phyloP scores from a whole-genome alignment of 768 basidiomycete species.

The Baorangia bicolor region DNA sequence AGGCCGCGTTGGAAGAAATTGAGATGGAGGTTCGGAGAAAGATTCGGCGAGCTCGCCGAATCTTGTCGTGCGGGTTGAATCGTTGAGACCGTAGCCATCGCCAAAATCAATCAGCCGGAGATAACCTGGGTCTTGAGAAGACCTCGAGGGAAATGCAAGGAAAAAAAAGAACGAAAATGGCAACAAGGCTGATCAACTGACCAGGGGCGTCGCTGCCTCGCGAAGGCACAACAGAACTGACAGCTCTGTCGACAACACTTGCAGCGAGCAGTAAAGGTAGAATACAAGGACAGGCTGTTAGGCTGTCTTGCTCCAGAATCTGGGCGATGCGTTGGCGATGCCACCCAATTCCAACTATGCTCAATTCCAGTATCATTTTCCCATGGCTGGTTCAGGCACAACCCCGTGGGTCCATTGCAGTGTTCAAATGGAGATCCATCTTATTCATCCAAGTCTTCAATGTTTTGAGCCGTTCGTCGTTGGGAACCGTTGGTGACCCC shows the following conservation, averaged over 20 bases:
- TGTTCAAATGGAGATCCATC: too few species aligned
- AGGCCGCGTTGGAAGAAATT: constrained; percentile 52
- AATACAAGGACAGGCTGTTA: constrained; percentile 5
- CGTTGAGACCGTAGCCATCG: constrained; percentile 48
- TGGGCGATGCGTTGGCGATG: constrained; percentile 18
- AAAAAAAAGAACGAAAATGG: constrained; percentile 6
- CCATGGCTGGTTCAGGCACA: constrained; percentile 9
- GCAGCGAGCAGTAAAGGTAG: background rate
- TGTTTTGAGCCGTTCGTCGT: background rate
- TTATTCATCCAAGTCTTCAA: background rate
- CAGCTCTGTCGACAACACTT: background rate
- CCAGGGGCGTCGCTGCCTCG: background rate
- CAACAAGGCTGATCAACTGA: constrained; percentile 5
- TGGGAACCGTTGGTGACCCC: background rate
- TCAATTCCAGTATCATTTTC: constrained; percentile 24
- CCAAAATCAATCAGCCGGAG: constrained; percentile 22
- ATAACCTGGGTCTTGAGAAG: constrained; percentile 18
- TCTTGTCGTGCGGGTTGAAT: constrained; percentile 47
- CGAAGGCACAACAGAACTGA: background rate
- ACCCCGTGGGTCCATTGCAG: too few species aligned
- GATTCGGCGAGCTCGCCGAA: constrained; percentile 27
- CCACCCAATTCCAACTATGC: constrained; percentile 15
- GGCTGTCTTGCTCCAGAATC: constrained; percentile 3
- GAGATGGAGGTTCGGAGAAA: constrained; percentile 36
- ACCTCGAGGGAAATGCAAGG: constrained; percentile 10